phyloP scores from a whole-genome alignment of 2,329 filamentous ascomycete species.

The Neonectria punicea region DNA sequence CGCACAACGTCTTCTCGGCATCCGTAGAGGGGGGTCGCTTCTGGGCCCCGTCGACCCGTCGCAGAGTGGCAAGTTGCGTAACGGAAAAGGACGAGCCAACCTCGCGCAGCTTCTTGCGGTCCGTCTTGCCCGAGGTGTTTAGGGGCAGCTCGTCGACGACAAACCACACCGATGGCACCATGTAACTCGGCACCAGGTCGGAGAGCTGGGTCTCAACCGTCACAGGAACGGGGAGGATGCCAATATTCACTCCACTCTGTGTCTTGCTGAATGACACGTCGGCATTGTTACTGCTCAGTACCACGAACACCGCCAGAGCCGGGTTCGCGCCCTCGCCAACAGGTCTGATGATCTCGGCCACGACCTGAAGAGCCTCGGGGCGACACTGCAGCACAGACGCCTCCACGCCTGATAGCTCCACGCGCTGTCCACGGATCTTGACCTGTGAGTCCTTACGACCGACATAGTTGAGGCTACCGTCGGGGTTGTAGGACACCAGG shows the following conservation, averaged over 20 bases:
- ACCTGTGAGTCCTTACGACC: neutral
- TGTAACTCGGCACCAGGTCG: conserved; percentile 11
- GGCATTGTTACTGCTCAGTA: neutral
- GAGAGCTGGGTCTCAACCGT: conserved; percentile 5
- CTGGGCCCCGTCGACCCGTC: neutral
- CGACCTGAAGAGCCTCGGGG: neutral
- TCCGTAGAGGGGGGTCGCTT: conserved; percentile 10
- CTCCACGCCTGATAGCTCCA: conserved; percentile 8
- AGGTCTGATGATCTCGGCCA: conserved; percentile 10
- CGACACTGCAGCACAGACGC: neutral
- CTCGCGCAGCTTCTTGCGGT: conserved; percentile 15
- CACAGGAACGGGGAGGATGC: conserved; percentile 2
- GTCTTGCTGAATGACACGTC: neutral
- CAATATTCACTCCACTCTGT: conserved; percentile 3
- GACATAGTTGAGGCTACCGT: neutral
- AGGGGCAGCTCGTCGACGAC: conserved; percentile 7
- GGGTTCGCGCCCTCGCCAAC: conserved; percentile 1
- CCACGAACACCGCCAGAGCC: conserved; percentile 11
- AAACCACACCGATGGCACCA: conserved; percentile 23
- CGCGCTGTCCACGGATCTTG: neutral
- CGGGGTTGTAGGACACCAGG: neutral
- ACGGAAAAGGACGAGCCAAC: conserved; percentile 16
- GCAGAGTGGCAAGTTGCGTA: conserved; percentile 9
- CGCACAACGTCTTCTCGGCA: conserved; percentile 7
- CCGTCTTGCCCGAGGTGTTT: conserved; percentile 14